Evolutionary conservation across 2,329 filamentous ascomycete genomes (phyloP), one percentile per base, ranked within the genome.

Genomic region (Ceratocystis ficicola): DNA sequence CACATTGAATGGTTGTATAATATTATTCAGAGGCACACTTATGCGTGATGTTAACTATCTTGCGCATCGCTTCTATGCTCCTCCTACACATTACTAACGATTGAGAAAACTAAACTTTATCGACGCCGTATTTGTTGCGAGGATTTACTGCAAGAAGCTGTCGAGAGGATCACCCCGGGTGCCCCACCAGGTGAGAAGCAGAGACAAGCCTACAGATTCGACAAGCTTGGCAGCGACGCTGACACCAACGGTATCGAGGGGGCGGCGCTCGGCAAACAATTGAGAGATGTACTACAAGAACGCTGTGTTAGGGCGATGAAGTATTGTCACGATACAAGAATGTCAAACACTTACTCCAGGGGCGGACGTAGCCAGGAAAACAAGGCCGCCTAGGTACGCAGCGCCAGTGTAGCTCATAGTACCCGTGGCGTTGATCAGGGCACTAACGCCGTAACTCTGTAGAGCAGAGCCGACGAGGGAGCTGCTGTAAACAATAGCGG

Each of bases 171-270:
- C 93, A 78, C 90, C 94, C 75, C 89, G 87, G 73, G 93, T 96
- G 73, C 93, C 93, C 93, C 93, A 97, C 88, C 90, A 97, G 75
- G 90, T 96, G 72, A 97, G 82, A 84, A 97, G 90, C 73, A 96
- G 76, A 69, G 88, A 91, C 67, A 97, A 84, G 70, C 93, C 94
- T 68, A 97, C 84, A 2, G 94, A 96, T 84, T 97, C 94, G 71
- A 96, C 84, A 71, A 94, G 79, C 78, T 94, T 92, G 73, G 89
- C 87, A 63, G 94, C 78, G 69, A 88, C 84, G 74, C 88, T 89
- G 70, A 96, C 87, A 71, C 90, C 90, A 71, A 97, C 85, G 69
- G 89, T 93, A 77, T 97, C 93, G 67, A 94, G 77, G 64, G 93
- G 89, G 68, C 92, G 88, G 83, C 93, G 95, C 84, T 97, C 93